Conservation (phyloP, 1,284 basidiomycete species). For the Puccinia polysora region DNA sequence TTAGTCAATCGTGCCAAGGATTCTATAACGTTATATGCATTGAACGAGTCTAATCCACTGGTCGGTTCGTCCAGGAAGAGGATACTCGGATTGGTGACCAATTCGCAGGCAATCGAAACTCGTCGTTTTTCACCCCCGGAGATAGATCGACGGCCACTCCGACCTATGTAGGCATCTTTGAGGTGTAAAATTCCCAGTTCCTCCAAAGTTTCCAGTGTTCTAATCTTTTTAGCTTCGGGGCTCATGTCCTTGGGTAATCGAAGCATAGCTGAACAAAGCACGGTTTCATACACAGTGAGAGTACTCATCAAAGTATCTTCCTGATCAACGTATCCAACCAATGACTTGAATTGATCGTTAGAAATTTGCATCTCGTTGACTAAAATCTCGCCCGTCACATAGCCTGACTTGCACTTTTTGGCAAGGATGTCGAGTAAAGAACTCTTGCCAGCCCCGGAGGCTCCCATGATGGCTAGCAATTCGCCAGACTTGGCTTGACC, state of each 20-base stretch:
- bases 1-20: constrained; percentile 76
- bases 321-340: constrained; percentile 93
- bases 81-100: constrained; percentile 91
- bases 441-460: constrained; percentile 92
- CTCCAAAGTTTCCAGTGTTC: constrained; percentile 91
- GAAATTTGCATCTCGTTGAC: constrained; percentile 78
- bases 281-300: constrained; percentile 93
- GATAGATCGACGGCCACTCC: constrained; percentile 75
- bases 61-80: constrained; percentile 96
- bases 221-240: constrained; percentile 81
- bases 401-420: constrained; percentile 75
- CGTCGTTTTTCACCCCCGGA: constrained; percentile 93
- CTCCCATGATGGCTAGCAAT: constrained; percentile 90
- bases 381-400: constrained; percentile 68
- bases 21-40: constrained; percentile 89
- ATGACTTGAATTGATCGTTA: constrained; percentile 71
- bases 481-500: constrained; percentile 80
- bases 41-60: constrained; percentile 87
- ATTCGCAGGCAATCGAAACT: constrained; percentile 94
- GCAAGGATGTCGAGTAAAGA: constrained; percentile 94
- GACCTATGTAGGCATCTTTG: constrained; percentile 82
- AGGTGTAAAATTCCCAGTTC: constrained; percentile 89
- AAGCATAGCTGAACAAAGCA: constrained; percentile 84
- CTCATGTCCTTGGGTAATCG: constrained; percentile 90
- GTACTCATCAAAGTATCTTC: constrained; percentile 96